A percentile compares a stretch with the other conserved stretches of the same genome.
phyloP scores from a whole-genome alignment of 2,329 filamentous ascomycete species.

The Parasarocladium wereldwijsianum region DNA sequence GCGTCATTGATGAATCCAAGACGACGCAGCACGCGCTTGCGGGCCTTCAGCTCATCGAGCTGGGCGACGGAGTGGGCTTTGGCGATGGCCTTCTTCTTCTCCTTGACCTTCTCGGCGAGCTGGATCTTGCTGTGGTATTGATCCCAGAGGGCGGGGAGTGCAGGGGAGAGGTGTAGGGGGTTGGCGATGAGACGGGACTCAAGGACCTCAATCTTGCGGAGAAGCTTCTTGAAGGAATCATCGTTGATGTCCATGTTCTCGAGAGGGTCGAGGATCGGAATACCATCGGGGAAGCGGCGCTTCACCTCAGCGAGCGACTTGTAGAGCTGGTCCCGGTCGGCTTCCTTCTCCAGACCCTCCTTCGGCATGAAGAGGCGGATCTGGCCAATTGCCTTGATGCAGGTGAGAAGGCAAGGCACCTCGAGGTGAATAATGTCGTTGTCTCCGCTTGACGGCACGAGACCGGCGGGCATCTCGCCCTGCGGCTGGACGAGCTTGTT shows the following conservation, averaged over 20 bases:
- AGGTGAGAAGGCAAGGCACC: constrained; percentile 74
- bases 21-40: constrained; percentile 86
- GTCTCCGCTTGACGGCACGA: constrained; percentile 23
- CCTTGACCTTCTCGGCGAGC: constrained; percentile 66
- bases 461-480: constrained; percentile 43
- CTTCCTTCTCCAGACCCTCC: constrained; percentile 47
- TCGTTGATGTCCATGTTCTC: constrained; percentile 94
- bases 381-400: constrained; percentile 72
- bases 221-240: constrained; percentile 81
- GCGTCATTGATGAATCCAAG: constrained; percentile 91
- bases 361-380: constrained; percentile 72
- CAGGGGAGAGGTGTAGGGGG: constrained; percentile 79
- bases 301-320: constrained; percentile 66
- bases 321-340: constrained; percentile 53
- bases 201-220: constrained; percentile 91
- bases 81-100: constrained; percentile 72
- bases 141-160: constrained; percentile 71
- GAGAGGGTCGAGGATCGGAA: constrained; percentile 80
- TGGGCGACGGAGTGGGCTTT: constrained; percentile 81
- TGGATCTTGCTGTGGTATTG: constrained; percentile 74
- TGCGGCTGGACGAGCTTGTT: constrained; percentile 17
- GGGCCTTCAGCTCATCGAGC: constrained; percentile 87
- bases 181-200: constrained; percentile 82
- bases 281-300: constrained; percentile 79
- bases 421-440: constrained; percentile 15